Base-by-base conservation (phyloP, 1,284 basidiomycete species). In the Pseudozyma sp. region DNA sequence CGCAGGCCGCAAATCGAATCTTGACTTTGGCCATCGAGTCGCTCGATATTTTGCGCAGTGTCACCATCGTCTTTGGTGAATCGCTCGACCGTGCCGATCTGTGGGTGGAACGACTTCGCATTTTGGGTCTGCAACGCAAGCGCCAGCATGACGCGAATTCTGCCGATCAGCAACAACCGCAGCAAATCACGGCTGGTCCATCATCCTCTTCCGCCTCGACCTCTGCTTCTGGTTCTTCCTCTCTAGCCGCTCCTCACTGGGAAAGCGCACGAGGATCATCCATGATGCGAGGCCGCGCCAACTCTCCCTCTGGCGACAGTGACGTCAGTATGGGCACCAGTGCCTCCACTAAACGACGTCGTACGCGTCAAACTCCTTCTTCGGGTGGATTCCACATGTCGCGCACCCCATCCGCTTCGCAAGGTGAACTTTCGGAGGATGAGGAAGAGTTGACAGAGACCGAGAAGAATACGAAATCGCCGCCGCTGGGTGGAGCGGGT, bases 1-100 rank as follows among this genome's bases (percentile, higher is more conserved):
- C 76, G 1, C 74, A 90, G 31, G 92, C 93, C 14, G 93, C 94
- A 11, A 91, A 93, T 83, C 87, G 92, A 52, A 91, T 96, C 40
- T 83, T 96, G 77, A 91, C 91, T 11, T 89, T 96, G 11, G 93
- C 94, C 18, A 93, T 92, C 25, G 94, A 96, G 87, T 93, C 92
- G 81, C 85, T 96, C 84, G 93, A 95, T 82, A 95, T 95, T 91
- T 90, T 96, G 87, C 88, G 91, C 42, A 90, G 92, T 40, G 92
- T 95, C 21, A 93, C 93, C 10, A 89, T 89, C 2, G 92, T 95
- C 19, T 92, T 95, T 78, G 92, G 91, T 79, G 94, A 95, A 71
- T 93, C 91, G 70, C 87, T 96, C 81, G 93, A 95, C 80, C 88
- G 92, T 55, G 94, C 94, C 36, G 94, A 96, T 84, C 89, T 91